Base-by-base conservation (phyloP, 768 basidiomycete genomes). In the Hemileccinum rubropunctum region DNA sequence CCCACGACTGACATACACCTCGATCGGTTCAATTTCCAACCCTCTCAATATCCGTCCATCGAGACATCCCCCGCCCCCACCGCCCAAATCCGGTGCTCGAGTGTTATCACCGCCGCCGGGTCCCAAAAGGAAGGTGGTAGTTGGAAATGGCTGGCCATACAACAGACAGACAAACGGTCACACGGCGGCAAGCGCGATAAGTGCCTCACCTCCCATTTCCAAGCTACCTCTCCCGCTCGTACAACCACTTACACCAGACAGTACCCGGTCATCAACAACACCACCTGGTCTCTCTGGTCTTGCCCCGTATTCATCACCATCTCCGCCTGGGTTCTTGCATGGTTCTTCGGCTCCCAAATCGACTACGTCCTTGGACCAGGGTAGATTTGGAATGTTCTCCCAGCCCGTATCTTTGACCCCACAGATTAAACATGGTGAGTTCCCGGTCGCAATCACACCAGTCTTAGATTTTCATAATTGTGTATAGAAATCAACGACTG, bases 41-140 rank as follows among this genome's bases (percentile, higher is more conserved):
- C 81, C 82, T 20, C 62, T 84, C 35, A 73, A 71, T 41, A 83
- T 84, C 46, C 71, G 74, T 21, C 79, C 83, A 13, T 78, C 81
- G 13, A 57, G 60, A 42, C 44, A 41, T 28, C 42, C 51, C n/a
- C 65, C 48, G 7, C 53, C 45, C 4, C 47, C 28, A 18, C 43
- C 55, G n/a, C 36, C 36, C 1, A 64, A 58, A 41, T 1, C 42
- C 26, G 17, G 4, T 44, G 13, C 39, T 2, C 64, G 52, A 33
- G 27, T n/a, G 33, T 41, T 51, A 3, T 12, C 64, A 6, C 64
- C 64, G 4, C 41, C 30, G 4, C 32, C 11, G 12, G 64, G 42
- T 17, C 49, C 52, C 35, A 66, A 50, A 35, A 54, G 34, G 42
- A 64, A 58, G 33, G 61, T 64, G 41, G 61, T 80, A 2, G 74